phyloP scores from a whole-genome alignment of 2,329 filamentous ascomycete genomes.

The Karstenula rhodostoma region DNA sequence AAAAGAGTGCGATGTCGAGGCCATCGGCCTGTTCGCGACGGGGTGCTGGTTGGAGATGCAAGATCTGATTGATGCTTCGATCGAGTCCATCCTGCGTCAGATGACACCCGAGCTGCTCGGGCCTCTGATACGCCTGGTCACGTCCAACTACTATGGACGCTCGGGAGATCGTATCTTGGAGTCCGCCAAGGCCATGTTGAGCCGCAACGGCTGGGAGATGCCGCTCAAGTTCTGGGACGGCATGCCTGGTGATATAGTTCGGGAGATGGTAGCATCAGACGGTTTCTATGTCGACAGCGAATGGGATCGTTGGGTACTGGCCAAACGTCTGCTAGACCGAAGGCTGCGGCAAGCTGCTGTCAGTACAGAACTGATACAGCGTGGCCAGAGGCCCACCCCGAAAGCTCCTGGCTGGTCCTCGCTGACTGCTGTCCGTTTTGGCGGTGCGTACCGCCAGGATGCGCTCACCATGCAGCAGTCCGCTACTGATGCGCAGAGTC shows the following conservation, averaged over 20 bases:
- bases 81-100: constrained; percentile 63
- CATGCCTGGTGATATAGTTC: constrained; percentile 64
- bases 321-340: constrained; percentile 63
- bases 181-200: constrained; percentile 66
- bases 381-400: constrained; percentile 52
- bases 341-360: constrained; percentile 57
- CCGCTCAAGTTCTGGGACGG: constrained; percentile 63
- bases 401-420: constrained; percentile 58
- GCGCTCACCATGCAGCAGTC: constrained; percentile 44
- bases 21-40: constrained; percentile 64
- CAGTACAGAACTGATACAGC: constrained; percentile 57
- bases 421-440: constrained; percentile 62
- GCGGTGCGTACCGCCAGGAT: constrained; percentile 60
- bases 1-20: constrained; percentile 60
- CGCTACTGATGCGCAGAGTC: constrained; percentile 55
- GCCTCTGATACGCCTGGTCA: constrained; percentile 62
- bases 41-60: constrained; percentile 67
- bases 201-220: constrained; percentile 66
- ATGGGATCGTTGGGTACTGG: constrained; percentile 65
- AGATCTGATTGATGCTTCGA: constrained; percentile 62
- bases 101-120: constrained; percentile 61
- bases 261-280: constrained; percentile 67
- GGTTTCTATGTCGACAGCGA: constrained; percentile 66
- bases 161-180: constrained; percentile 63
- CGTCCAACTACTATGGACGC: constrained; percentile 63